A percentile compares a stretch with the other conserved stretches of the same genome.
Evolutionary conservation across 2,329 filamentous ascomycete genomes (phyloP).

Genomic region (Fusarium chuoi): DNA sequence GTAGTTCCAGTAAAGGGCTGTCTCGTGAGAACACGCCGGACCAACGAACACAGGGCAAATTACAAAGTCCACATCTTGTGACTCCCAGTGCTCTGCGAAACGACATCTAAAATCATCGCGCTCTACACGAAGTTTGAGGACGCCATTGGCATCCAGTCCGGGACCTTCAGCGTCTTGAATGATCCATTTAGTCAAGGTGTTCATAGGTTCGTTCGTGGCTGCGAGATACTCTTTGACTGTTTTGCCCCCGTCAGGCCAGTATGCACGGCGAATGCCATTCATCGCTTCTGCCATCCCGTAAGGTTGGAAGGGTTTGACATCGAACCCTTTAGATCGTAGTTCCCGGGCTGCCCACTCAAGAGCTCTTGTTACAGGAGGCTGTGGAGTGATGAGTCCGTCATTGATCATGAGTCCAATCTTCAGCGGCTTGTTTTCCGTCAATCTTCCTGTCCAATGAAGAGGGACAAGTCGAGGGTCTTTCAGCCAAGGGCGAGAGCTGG

Average conservation of each 20-base stretch:
- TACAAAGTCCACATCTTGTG: slow-evolving; percentile 50
- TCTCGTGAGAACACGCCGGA: slow-evolving; percentile 50
- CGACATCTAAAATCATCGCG: slow-evolving; percentile 45
- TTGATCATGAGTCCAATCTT: slow-evolving; percentile 56
- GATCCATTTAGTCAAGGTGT: slow-evolving; percentile 43
- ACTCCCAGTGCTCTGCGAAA: slow-evolving; percentile 49
- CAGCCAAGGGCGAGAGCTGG: slow-evolving; percentile 40
- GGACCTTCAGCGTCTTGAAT: slow-evolving; percentile 27
- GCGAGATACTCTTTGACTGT: slow-evolving; percentile 21
- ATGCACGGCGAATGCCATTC: slow-evolving; percentile 19
- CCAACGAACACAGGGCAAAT: slow-evolving; percentile 38
- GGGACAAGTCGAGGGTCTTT: slow-evolving; percentile 47
- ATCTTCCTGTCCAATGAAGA: slow-evolving; percentile 42
- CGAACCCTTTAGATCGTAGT: not conserved
- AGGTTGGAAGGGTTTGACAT: slow-evolving; percentile 22
- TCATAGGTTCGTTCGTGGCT: slow-evolving; percentile 43
- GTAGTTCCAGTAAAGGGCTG: slow-evolving; percentile 50
- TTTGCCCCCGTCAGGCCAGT: slow-evolving; percentile 43
- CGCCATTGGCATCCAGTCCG: slow-evolving; percentile 10
- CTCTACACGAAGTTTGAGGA: slow-evolving; percentile 41
- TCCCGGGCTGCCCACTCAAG: slow-evolving; percentile 47
- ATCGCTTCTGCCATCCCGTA: slow-evolving; percentile 22
- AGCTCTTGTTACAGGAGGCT: slow-evolving; percentile 51
- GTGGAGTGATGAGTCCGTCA: slow-evolving; percentile 51
- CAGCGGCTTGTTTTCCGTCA: slow-evolving; percentile 17